Conservation (phyloP, 495 filamentous ascomycete species). For the Podospora didyma region DNA sequence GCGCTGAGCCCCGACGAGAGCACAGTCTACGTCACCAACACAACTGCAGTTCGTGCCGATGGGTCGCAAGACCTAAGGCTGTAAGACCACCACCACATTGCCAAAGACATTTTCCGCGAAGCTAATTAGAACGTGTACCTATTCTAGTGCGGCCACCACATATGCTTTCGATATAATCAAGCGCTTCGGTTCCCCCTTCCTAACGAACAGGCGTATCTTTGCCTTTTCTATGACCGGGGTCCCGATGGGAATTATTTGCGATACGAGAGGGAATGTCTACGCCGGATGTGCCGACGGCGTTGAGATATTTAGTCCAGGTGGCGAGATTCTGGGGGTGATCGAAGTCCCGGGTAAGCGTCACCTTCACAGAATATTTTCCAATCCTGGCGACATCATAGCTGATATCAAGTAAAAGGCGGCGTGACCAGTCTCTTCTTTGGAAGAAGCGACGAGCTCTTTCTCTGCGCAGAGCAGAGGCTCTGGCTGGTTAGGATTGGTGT, state of each 20-base stretch:
- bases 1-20: conserved; percentile 34
- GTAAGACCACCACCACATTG: conserved; percentile 1
- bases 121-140: not conserved
- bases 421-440: conserved; percentile 30
- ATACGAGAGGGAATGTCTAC: conserved; percentile 41
- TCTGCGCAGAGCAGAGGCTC: conserved; percentile 25
- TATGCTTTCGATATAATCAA: conserved; percentile 32
- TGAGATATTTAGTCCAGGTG: conserved; percentile 43
- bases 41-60: conserved; percentile 24
- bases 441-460: conserved; percentile 22
- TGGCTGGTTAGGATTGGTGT: conserved; percentile 19
- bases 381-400: not conserved
- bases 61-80: conserved; percentile 16
- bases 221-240: conserved; percentile 42
- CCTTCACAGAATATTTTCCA: no score
- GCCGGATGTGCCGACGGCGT: conserved; percentile 47
- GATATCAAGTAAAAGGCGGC: conserved; percentile 18
- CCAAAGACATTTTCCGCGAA: not conserved
- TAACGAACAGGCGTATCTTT: conserved; percentile 49
- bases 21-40: conserved; percentile 43
- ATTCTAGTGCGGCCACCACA: conserved; percentile 24
- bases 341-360: conserved; percentile 32
- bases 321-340: conserved; percentile 37
- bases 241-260: conserved; percentile 43
- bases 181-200: conserved; percentile 27